Evolutionary conservation across 805 yeast species (phyloP).

Genomic region (Candida chauliodis): DNA sequence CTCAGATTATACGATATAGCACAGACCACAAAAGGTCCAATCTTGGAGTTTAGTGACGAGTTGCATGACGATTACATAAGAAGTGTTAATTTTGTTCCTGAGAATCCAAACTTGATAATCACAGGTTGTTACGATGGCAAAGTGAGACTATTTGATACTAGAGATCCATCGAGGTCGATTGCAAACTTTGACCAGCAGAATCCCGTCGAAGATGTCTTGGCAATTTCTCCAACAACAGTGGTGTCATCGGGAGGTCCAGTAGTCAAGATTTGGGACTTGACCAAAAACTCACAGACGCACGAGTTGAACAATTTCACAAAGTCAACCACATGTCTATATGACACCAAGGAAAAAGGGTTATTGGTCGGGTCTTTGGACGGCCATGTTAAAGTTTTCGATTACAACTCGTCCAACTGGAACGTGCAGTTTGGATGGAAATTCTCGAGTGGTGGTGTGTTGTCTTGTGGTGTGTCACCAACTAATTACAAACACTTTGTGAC

Average conservation of each 20-base stretch:
- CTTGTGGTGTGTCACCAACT: constrained; percentile 83
- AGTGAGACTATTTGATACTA: constrained; percentile 79
- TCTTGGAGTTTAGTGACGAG: constrained; percentile 52
- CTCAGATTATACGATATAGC: constrained; percentile 87
- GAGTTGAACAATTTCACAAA: constrained; percentile 87
- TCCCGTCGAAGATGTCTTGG: constrained; percentile 83
- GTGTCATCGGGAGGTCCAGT: constrained; percentile 78
- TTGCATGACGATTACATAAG: constrained; percentile 88
- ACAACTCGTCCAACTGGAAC: constrained; percentile 66
- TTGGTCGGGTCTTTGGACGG: constrained; percentile 96
- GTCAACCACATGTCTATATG: constrained; percentile 81
- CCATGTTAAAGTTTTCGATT: constrained; percentile 92
- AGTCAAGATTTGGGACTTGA: constrained; percentile 88
- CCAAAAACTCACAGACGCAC: constrained; percentile 67
- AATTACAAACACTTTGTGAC: constrained; percentile 80
- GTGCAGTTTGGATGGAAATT: constrained; percentile 97
- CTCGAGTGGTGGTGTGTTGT: constrained; percentile 80
- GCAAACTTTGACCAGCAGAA: constrained; percentile 61
- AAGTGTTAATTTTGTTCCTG: constrained; percentile 72
- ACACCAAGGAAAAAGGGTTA: constrained; percentile 73
- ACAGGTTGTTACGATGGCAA: constrained; percentile 94
- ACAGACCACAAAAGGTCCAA: constrained; percentile 65
- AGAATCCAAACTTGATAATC: constrained; percentile 71
- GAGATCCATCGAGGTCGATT: constrained; percentile 52
- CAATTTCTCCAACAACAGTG: constrained; percentile 70